A percentile compares a stretch with the other conserved stretches of the same genome.
Evolutionary conservation across 1,284 basidiomycete species (phyloP).

Genomic region (Leccinum fallax): DNA sequence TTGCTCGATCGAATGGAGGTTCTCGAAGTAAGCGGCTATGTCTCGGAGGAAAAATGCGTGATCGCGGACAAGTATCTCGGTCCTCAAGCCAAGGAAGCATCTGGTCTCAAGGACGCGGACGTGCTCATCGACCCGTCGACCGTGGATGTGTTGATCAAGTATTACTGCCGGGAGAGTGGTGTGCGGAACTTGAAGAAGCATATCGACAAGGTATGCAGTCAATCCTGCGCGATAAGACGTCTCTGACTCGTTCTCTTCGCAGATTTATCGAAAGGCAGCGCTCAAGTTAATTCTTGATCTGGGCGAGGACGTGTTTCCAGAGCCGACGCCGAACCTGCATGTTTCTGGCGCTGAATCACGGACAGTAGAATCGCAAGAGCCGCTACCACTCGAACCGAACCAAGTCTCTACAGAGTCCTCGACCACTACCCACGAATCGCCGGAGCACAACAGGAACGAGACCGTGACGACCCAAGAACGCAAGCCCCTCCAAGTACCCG

Average conservation of each 20-base stretch:
- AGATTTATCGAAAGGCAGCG: constrained; percentile 98
- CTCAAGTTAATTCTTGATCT: constrained; percentile 91
- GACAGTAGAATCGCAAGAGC: constrained; percentile 44
- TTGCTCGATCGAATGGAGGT: constrained; percentile 98
- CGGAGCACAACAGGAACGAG: constrained; percentile 37
- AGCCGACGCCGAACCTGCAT: constrained; percentile 43
- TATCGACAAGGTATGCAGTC: constrained; percentile 79
- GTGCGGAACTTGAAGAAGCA: constrained; percentile 95
- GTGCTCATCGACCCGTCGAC: constrained; percentile 78
- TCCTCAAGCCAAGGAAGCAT: constrained; percentile 92
- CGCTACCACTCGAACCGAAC: constrained; percentile 39
- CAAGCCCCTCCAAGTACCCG: constrained; percentile 82
- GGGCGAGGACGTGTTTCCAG: constrained; percentile 87
- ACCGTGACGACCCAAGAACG: constrained; percentile 78
- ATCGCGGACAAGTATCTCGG: constrained; percentile 93
- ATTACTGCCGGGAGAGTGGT: constrained; percentile 96
- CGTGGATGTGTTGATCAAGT: constrained; percentile 91
- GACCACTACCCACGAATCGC: constrained; percentile 20
- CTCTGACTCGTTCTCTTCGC: constrained; percentile 8
- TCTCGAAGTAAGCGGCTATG: constrained; percentile 95
- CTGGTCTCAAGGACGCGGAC: constrained; percentile 84
- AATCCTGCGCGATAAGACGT: background rate
- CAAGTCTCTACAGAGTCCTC: constrained; percentile 20
- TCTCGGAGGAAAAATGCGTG: constrained; percentile 93
- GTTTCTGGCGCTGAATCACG: constrained; percentile 25